Conservation (phyloP, 306 rosid species). For the Biancaea sappan region DNA sequence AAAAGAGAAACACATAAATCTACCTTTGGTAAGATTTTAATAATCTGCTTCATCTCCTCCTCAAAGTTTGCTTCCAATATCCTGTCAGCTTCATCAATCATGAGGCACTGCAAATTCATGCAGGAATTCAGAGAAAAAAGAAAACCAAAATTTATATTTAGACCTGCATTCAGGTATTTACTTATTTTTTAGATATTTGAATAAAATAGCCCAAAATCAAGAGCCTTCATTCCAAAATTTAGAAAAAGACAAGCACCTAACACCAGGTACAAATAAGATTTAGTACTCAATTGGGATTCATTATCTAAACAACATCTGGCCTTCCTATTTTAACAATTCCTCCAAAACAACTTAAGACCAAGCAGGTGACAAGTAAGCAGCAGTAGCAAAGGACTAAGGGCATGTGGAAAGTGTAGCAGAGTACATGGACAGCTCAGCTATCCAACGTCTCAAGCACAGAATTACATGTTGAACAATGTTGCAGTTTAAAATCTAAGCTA, state of each 20-base stretch:
- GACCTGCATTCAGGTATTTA: slow-evolving; percentile 15
- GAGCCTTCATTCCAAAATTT: neutral
- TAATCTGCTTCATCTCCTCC: slow-evolving; percentile 94
- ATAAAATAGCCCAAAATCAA: slow-evolving; percentile 4
- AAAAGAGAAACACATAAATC: slow-evolving; percentile 14
- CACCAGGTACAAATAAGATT: slow-evolving; percentile 1
- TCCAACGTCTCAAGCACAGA: slow-evolving; percentile 2
- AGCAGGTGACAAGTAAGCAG: neutral
- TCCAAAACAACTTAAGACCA: neutral
- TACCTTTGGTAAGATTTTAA: slow-evolving; percentile 84
- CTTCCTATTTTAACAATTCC: neutral
- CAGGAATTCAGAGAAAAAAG: slow-evolving; percentile 34
- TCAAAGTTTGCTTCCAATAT: slow-evolving; percentile 92
- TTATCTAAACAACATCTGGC: neutral
- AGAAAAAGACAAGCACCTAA: neutral
- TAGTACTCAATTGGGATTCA: neutral
- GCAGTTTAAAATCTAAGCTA: neutral
- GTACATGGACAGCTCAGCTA: neutral
- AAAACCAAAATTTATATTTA: slow-evolving; percentile 32
- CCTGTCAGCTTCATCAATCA: slow-evolving; percentile 98
- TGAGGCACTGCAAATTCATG: slow-evolving; percentile 68
- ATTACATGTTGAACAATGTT: neutral
- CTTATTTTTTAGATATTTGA: slow-evolving; percentile 5
- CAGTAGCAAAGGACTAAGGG: neutral
- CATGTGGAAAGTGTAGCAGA: neutral